Evolutionary conservation across 176 grass and related monocot species (phyloP).

Genomic region (Musa itinerans): DNA sequence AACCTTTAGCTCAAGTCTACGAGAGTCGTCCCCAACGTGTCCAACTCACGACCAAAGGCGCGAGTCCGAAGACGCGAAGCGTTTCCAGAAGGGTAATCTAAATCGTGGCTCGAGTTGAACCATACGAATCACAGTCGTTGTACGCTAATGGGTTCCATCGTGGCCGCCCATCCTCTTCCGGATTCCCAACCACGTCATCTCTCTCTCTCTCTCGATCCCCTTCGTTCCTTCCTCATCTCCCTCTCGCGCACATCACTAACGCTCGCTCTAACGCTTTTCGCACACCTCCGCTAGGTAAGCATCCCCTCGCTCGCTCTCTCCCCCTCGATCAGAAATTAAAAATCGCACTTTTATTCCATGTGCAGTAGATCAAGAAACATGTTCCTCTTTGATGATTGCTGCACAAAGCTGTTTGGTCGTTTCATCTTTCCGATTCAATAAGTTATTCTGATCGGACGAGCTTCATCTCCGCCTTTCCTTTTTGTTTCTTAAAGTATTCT

Average conservation of each 20-base stretch:
- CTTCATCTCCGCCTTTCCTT: not conserved
- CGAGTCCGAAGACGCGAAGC: too few relatives aligned
- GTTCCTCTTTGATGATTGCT: not conserved
- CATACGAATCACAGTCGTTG: too few relatives aligned
- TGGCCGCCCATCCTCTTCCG: not conserved
- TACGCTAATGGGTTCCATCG: too few relatives aligned
- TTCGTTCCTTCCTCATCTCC: not conserved
- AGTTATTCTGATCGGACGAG: not conserved
- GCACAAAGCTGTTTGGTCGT: not conserved
- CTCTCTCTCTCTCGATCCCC: not conserved
- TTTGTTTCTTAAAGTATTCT: not conserved
- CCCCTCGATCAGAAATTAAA: not conserved
- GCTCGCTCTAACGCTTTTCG: not conserved
- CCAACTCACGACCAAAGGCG: fast-evolving
- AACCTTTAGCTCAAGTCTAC: too few relatives aligned
- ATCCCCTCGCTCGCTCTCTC: not conserved
- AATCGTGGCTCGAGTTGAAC: too few relatives aligned
- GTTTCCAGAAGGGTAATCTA: too few relatives aligned
- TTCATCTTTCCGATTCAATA: not conserved
- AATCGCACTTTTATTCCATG: not conserved
- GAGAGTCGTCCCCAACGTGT: too few relatives aligned
- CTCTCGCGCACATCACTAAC: not conserved
- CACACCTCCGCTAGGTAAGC: not conserved
- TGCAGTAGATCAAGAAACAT: not conserved
- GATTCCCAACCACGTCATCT: not conserved